These are phyloP conservation scores for Penicillium olsonii DNA, from an alignment of 2,329 filamentous ascomycete species.

Conservation along the genomic window DNA sequence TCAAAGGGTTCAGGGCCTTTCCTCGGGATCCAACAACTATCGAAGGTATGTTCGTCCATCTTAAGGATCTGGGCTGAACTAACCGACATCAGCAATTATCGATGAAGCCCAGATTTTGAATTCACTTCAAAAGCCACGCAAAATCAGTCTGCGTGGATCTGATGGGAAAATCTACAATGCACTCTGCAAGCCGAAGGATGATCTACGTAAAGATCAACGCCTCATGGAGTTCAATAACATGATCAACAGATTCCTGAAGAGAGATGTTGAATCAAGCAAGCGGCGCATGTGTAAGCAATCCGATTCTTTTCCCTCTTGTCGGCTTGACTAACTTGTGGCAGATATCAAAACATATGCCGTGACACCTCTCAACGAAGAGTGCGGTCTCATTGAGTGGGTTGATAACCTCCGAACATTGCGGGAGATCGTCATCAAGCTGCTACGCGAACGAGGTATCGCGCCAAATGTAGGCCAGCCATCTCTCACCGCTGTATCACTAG, in stretches of 20 bases:
- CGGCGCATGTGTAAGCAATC: slow-evolving; percentile 69
- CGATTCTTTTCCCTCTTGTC: not conserved
- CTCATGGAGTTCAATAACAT: slow-evolving; percentile 99
- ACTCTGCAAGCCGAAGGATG: slow-evolving; percentile 96
- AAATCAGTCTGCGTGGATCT: slow-evolving; percentile 82
- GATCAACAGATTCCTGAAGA: slow-evolving; percentile 93
- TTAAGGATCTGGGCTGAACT: slow-evolving; percentile 8
- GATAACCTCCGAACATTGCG: slow-evolving; percentile 91
- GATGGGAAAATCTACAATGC: slow-evolving; percentile 88
- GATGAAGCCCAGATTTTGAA: slow-evolving; percentile 89
- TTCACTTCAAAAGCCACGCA: slow-evolving; percentile 88
- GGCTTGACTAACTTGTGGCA: slow-evolving; percentile 19
- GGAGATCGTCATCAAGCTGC: slow-evolving; percentile 80
- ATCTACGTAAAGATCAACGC: slow-evolving; percentile 93
- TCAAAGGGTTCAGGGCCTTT: slow-evolving; percentile 79
- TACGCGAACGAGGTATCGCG: slow-evolving; percentile 70
- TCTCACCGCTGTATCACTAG: not conserved
- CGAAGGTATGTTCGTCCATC: slow-evolving; percentile 41
- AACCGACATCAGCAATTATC: slow-evolving; percentile 57
- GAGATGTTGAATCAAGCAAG: slow-evolving; percentile 85
- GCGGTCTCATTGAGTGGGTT: slow-evolving; percentile 97
- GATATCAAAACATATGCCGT: slow-evolving; percentile 96
- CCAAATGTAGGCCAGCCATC: slow-evolving; percentile 45
- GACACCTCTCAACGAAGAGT: slow-evolving; percentile 95
- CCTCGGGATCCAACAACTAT: slow-evolving; percentile 84